phyloP scores from a whole-genome alignment of 1,284 basidiomycete species.

The Abortiporus biennis region DNA sequence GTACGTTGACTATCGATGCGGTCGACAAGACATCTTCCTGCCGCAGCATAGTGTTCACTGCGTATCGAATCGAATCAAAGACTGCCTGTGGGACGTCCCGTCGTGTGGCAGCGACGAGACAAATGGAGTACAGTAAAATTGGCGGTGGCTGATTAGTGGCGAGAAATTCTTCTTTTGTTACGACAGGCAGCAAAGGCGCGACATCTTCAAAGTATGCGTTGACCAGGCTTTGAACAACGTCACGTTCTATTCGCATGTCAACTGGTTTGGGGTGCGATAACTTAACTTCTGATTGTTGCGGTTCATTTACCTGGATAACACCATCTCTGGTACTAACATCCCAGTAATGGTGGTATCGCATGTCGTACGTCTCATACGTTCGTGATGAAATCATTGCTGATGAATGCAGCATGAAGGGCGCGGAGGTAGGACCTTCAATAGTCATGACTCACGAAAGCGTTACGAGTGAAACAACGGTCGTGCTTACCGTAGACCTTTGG shows the following conservation, averaged over 20 bases:
- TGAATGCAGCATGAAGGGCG: slow-evolving; percentile 85
- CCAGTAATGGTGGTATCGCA: slow-evolving; percentile 79
- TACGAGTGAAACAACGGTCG: slow-evolving; percentile 11
- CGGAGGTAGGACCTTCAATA: slow-evolving; percentile 74
- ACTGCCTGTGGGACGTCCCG: slow-evolving; percentile 79
- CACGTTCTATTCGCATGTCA: slow-evolving; percentile 69
- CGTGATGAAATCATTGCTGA: slow-evolving; percentile 78
- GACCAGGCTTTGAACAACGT: slow-evolving; percentile 76
- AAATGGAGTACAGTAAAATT: slow-evolving; percentile 87
- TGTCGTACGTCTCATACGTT: slow-evolving; percentile 83
- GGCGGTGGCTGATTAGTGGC: slow-evolving; percentile 68
- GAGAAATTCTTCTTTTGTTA: slow-evolving; percentile 85
- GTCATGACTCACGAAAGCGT: slow-evolving; percentile 31
- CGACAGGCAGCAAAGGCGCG: slow-evolving; percentile 80
- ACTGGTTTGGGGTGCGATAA: slow-evolving; percentile 50
- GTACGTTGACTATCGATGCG: slow-evolving; percentile 83
- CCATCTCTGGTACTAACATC: slow-evolving; percentile 80
- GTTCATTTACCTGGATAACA: slow-evolving; percentile 80
- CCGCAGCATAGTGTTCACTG: slow-evolving; percentile 84
- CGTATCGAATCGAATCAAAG: slow-evolving; percentile 79
- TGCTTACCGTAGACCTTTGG: slow-evolving; percentile 56
- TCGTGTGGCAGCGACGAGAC: slow-evolving; percentile 83
- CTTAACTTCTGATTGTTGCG: slow-evolving; percentile 46
- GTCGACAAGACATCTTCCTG: slow-evolving; percentile 87
- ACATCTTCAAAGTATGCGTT: slow-evolving; percentile 90